phyloP scores from a whole-genome alignment of 768 basidiomycete species.

The Collybiopsis confluens region DNA sequence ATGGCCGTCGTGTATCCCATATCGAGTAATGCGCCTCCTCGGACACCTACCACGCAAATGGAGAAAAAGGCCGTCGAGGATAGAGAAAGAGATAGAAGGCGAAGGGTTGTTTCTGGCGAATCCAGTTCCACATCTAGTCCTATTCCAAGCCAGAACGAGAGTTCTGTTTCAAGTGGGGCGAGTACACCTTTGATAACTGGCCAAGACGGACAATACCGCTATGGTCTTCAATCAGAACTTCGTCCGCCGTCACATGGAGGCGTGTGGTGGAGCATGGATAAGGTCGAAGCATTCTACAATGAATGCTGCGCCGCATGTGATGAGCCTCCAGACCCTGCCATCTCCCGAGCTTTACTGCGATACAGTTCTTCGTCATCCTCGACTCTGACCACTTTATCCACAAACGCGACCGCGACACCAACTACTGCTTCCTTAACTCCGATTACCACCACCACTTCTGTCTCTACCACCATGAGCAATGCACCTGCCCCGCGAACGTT shows the following conservation, averaged over 20 bases:
- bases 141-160: slow-evolving; percentile 17
- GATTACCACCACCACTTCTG: background rate
- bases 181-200: background rate
- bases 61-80: slow-evolving; percentile 81
- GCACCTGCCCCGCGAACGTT: slow-evolving; percentile 60
- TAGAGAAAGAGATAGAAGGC: slow-evolving; percentile 64
- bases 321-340: slow-evolving; percentile 59
- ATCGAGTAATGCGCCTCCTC: slow-evolving; percentile 78
- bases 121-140: slow-evolving; percentile 26
- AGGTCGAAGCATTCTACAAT: slow-evolving; percentile 82
- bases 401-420: background rate
- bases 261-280: slow-evolving; percentile 83
- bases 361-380: background rate
- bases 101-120: slow-evolving; percentile 56
- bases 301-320: slow-evolving; percentile 81
- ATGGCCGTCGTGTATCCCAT: slow-evolving; percentile 90
- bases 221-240: slow-evolving; percentile 16
- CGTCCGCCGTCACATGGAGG: slow-evolving; percentile 29
- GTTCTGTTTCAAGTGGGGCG: slow-evolving; percentile 4
- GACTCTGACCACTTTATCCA: background rate
- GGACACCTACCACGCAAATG: slow-evolving; percentile 70
- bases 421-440: background rate
- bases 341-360: background rate
- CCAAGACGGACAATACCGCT: background rate
- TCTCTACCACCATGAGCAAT: slow-evolving; percentile 40